Evolutionary conservation across 1,284 basidiomycete genomes (phyloP).

Genomic region (Ustilago esculenta): DNA sequence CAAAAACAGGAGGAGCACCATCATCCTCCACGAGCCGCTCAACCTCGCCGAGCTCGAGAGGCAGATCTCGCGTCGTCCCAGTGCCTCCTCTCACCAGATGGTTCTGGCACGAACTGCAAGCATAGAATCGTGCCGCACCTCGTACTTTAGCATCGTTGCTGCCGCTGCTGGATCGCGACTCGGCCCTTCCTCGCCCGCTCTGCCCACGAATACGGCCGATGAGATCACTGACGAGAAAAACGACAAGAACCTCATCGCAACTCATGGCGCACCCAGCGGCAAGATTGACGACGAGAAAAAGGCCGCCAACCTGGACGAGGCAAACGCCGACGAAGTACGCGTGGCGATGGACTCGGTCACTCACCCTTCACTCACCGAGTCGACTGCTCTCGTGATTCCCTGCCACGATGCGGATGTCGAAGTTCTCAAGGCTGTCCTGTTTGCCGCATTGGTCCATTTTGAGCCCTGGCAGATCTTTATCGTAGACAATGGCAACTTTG

Average conservation of each 20-base stretch:
- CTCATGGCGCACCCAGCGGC: not conserved
- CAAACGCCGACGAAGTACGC: constrained; percentile 4
- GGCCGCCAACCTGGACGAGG: not conserved
- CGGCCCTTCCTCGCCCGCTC: not conserved
- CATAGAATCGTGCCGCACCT: constrained; percentile 18
- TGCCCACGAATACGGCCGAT: not conserved
- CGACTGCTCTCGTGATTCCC: constrained; percentile 34
- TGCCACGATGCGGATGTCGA: constrained; percentile 42
- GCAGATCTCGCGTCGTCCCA: constrained; percentile 6
- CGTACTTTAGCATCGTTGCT: constrained; percentile 23
- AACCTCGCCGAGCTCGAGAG: constrained; percentile 9
- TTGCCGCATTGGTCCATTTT: constrained; percentile 35
- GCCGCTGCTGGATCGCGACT: constrained; percentile 23
- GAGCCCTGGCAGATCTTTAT: constrained; percentile 45
- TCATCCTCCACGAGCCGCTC: constrained; percentile 33
- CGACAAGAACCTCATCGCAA: not conserved
- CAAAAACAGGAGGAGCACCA: constrained; percentile 27
- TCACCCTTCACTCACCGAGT: constrained; percentile 34
- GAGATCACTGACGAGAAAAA: constrained; percentile 7
- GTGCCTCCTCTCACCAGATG: constrained; percentile 21
- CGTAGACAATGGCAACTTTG: constrained; percentile 34
- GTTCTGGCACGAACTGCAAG: constrained; percentile 20
- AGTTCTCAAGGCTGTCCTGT: constrained; percentile 32
- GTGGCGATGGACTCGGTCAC: constrained; percentile 23
- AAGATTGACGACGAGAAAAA: constrained; percentile 20